Conservation (phyloP, 768 basidiomycete species). For the Baorangia bicolor region DNA sequence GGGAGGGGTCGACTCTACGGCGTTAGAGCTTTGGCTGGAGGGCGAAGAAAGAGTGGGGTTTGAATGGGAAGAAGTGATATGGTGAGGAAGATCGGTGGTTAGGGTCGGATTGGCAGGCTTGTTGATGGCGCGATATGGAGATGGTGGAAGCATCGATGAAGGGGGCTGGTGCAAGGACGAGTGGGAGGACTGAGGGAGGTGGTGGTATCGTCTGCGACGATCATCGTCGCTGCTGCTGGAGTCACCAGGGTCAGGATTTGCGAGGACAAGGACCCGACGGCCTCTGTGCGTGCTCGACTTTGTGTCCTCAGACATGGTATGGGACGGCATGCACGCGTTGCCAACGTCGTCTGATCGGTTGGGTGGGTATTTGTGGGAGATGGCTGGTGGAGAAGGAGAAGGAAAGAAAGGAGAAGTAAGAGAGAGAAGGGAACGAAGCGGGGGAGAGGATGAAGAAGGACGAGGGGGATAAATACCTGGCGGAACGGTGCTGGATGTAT, state of each 20-base stretch:
- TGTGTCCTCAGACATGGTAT: constrained; percentile 62
- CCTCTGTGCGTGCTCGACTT: constrained; percentile 36
- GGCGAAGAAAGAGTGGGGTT: constrained; percentile 68
- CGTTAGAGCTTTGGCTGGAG: constrained; percentile 61
- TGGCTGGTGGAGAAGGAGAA: neutral
- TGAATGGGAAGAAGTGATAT: constrained; percentile 38
- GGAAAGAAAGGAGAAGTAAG: neutral
- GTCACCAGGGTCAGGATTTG: constrained; percentile 58
- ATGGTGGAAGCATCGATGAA: constrained; percentile 24
- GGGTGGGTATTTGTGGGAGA: constrained; percentile 3
- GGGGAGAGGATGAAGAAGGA: neutral
- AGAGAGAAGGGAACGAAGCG: neutral
- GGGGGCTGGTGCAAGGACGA: constrained; percentile 24
- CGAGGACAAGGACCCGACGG: constrained; percentile 52
- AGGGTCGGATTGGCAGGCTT: constrained; percentile 30
- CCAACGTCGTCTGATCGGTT: constrained; percentile 26
- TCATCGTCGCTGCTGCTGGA: constrained; percentile 41
- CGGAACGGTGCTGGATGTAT: constrained; percentile 27
- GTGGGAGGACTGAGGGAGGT: constrained; percentile 25
- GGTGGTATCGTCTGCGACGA: constrained; percentile 16
- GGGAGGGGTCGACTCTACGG: constrained; percentile 68
- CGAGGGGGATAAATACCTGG: constrained; percentile 13
- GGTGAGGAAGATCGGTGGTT: constrained; percentile 38
- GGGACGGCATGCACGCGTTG: constrained; percentile 33
- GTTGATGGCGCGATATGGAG: constrained; percentile 17